These are phyloP conservation scores for Diaporthe vexans DNA, from an alignment of 2,329 filamentous ascomycete species.

Conservation along the genomic window DNA sequence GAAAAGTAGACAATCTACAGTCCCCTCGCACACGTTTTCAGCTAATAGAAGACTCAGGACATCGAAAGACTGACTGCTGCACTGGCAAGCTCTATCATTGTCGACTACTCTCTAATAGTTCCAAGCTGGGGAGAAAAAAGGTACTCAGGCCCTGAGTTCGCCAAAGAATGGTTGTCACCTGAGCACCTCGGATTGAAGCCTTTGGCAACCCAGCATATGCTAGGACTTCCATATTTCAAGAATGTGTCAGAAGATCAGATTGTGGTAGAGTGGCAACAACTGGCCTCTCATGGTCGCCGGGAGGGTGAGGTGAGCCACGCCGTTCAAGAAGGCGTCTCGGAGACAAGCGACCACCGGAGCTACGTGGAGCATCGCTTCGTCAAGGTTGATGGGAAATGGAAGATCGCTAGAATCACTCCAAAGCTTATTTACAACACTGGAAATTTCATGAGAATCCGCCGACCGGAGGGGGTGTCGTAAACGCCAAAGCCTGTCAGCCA, in stretches of 20 bases:
- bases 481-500: not conserved
- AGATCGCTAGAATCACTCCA: constrained; percentile 3
- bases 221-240: constrained; percentile 9
- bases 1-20: not conserved
- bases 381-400: constrained; percentile 15
- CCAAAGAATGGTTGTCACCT: constrained; percentile 4
- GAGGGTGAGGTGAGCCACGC: not conserved
- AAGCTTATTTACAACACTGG: constrained; percentile 8
- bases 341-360: constrained; percentile 12
- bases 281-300: constrained; percentile 8
- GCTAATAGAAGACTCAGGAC: not conserved
- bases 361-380: constrained; percentile 2
- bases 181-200: constrained; percentile 10
- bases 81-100: constrained; percentile 1
- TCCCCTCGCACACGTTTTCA: not conserved
- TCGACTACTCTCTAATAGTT: constrained; percentile 2
- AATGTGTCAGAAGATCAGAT: constrained; percentile 2
- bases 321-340: not conserved
- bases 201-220: constrained; percentile 6
- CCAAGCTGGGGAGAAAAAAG: constrained; percentile 19
- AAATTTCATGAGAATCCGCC: constrained; percentile 7
- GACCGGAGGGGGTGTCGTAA: not conserved
- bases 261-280: constrained; percentile 17
- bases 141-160: not conserved
- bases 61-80: not conserved